Base-by-base conservation (phyloP, 768 basidiomycete genomes). In the Arthromyces matolae region DNA sequence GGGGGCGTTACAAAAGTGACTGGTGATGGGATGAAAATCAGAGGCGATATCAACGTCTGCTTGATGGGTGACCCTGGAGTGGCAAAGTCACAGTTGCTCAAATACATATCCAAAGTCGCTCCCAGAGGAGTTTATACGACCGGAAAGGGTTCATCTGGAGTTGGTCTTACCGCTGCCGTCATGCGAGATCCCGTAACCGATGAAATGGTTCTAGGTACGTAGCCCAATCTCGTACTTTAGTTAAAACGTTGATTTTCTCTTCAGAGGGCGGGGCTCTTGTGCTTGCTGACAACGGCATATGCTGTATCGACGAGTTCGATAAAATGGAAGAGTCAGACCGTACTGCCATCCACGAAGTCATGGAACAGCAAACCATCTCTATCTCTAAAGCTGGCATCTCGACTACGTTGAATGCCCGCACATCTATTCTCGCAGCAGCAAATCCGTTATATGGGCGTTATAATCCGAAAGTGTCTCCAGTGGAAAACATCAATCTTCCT, bases 1-100 rank as follows among this genome's bases (percentile, higher is more conserved):
- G 96, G 96, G 9, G 96, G 96, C 31, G 93, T 94, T 1, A 96
- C 92, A 36, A 99, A 99, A 70, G 75, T 80, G 29, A 92, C 93
- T 65, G 89, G 90, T 5, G 96, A 99, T 61, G 96, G 96, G 12
- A 93, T 99, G 92, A 97, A 91, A 69, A 98, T 99, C 62, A 82
- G 96, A 62, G 96, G 96, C 23, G 96, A 98, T 66, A 75, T 99
- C 69, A 99, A 99, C 59, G 73, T 99, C 14, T 99, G 96, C 68
- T 69, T 99, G 34, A 99, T 99, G 96, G 96, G 96, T 57, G 96
- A 99, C 67, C 96, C 96, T 43, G 96, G 96, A 82, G 95, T 98
- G 42, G 93, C 94, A 46, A 99, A 99, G 65, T 96, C 93, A 12
- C 96, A 99, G 62, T 64, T 96, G 23, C 77, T 96, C 47, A 99